Percentiles rank a stretch among this genome's conserved stretches.
Evolutionary conservation across 805 yeast species (phyloP).

Genomic region (Sugiyamaella marilandica): DNA sequence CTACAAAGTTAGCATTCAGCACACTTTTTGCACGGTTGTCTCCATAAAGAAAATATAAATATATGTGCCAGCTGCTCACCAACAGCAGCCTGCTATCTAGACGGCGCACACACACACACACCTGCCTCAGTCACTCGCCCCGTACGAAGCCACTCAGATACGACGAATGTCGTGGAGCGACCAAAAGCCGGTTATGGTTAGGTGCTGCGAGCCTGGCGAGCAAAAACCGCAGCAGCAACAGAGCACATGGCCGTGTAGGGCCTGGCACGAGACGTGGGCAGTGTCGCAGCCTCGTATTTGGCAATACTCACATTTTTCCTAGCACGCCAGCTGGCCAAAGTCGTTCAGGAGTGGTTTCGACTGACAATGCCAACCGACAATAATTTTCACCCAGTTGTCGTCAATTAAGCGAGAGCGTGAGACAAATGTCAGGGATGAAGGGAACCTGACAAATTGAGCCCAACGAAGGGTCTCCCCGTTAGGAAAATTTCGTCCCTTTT

Average conservation of each 20-base stretch:
- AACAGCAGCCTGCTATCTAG: too few species aligned
- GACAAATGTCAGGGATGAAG: slow-evolving; percentile 4
- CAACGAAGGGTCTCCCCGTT: not conserved
- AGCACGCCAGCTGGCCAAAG: slow-evolving; percentile 1
- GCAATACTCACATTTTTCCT: not conserved
- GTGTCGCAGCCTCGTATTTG: not conserved
- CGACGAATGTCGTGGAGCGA: too few species aligned
- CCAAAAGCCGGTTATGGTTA: too few species aligned
- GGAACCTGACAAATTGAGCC: not conserved
- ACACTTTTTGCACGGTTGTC: not conserved
- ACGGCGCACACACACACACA: too few species aligned
- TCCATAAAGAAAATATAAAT: not conserved
- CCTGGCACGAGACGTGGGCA: not conserved
- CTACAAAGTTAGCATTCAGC: not conserved
- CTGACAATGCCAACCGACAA: too few species aligned
- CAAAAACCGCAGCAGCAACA: too few species aligned
- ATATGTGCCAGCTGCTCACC: not conserved
- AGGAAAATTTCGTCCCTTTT: slow-evolving; percentile 2
- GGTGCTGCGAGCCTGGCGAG: too few species aligned
- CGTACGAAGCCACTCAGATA: too few species aligned
- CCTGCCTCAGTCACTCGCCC: too few species aligned
- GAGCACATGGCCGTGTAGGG: not conserved
- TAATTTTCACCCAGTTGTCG: not conserved
- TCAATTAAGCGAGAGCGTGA: not conserved
- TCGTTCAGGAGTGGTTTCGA: not conserved